A percentile compares a stretch with the other conserved stretches of the same genome.
phyloP scores from a whole-genome alignment of 169 alveolate species.

The Plasmodium fragile region DNA sequence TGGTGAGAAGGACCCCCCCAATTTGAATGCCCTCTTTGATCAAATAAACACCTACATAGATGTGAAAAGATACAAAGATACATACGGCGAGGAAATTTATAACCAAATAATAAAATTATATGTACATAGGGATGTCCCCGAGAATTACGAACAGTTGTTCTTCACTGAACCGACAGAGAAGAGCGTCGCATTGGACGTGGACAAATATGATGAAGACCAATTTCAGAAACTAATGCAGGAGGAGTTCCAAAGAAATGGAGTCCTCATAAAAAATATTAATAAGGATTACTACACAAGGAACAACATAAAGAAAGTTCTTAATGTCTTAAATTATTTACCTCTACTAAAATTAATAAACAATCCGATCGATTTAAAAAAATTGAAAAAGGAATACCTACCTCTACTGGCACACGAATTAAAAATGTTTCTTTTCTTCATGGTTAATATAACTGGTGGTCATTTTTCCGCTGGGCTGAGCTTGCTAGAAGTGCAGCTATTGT shows the following conservation, averaged over 20 bases:
- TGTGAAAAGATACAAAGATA: constrained; percentile 21
- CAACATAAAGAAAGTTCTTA: constrained; percentile 13
- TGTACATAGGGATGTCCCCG: constrained; percentile 48
- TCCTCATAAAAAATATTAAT: constrained; percentile 36
- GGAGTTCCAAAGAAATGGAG: constrained; percentile 70
- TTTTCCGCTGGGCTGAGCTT: constrained; percentile 88
- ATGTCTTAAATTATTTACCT: constrained; percentile 41
- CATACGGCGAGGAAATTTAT: constrained; percentile 40
- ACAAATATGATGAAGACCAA: constrained; percentile 48
- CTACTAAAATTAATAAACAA: constrained; percentile 43
- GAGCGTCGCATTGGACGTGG: constrained; percentile 64
- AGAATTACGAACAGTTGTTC: constrained; percentile 38
- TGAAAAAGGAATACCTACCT: constrained; percentile 35
- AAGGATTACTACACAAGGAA: constrained; percentile 36
- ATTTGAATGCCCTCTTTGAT: constrained; percentile 23
- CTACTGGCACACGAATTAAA: constrained; percentile 65
- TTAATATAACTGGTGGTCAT: constrained; percentile 89
- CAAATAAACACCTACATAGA: constrained; percentile 38
- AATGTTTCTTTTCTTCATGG: constrained; percentile 76
- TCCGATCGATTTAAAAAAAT: constrained; percentile 56
- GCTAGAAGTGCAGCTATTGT: constrained; percentile 88
- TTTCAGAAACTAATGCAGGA: constrained; percentile 16
- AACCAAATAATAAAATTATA: constrained; percentile 38
- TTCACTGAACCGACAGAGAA: constrained; percentile 25
- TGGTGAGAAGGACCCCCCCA: background rate